Evolutionary conservation across 148 eudicot genomes (phyloP).

Genomic region (Arbutus unedo): DNA sequence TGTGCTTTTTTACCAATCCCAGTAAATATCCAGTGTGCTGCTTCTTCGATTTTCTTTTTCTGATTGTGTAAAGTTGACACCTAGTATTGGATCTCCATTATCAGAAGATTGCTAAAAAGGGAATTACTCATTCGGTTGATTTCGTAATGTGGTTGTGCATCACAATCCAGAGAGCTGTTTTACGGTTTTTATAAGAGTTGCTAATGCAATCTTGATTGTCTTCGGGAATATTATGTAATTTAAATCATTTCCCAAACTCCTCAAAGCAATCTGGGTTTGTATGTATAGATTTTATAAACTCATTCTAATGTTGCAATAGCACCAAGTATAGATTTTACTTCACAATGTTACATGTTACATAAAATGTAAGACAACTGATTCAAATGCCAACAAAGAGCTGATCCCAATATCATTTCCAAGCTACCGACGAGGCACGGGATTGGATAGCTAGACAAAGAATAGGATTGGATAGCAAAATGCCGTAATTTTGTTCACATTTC

Average conservation of each 20-base stretch:
- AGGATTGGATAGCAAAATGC: too few relatives aligned
- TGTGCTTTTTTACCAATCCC: background rate
- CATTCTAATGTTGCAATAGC: too few relatives aligned
- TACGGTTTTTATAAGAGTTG: background rate
- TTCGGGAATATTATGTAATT: background rate
- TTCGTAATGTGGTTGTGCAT: background rate
- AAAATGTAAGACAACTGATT: background rate
- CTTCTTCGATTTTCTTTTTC: background rate
- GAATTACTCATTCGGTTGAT: background rate
- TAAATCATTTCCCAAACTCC: too few relatives aligned
- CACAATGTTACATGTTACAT: background rate
- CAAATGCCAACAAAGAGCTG: background rate
- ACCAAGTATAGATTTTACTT: background rate
- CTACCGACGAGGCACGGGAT: too few relatives aligned
- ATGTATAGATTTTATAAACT: too few relatives aligned
- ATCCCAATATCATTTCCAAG: background rate
- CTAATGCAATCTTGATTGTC: background rate
- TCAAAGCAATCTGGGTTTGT: too few relatives aligned
- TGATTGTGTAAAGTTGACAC: slow-evolving; percentile 5
- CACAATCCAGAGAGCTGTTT: background rate
- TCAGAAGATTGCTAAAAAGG: background rate
- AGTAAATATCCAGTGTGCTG: slow-evolving; percentile 12
- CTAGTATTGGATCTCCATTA: background rate
- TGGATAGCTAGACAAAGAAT: too few relatives aligned
- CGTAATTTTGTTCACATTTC: too few relatives aligned